Evolutionary conservation across 2,329 filamentous ascomycete genomes (phyloP).

Genomic region (Botrytis deweyae): DNA sequence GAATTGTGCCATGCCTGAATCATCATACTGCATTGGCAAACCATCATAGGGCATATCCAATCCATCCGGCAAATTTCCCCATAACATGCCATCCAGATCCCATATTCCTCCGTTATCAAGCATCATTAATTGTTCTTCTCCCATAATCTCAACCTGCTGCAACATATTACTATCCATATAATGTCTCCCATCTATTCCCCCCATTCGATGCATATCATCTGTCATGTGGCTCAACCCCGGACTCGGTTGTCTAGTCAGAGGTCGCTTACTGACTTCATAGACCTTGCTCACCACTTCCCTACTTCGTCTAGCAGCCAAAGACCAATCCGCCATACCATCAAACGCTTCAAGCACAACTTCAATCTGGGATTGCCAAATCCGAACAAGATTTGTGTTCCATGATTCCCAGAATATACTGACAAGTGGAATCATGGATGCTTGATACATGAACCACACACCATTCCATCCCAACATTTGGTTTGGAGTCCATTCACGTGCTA

Average conservation of each 20-base stretch:
- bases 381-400: conserved; percentile 36
- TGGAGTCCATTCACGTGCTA: conserved; percentile 65
- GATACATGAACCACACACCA: conserved; percentile 78
- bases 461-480: conserved; percentile 81
- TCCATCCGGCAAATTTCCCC: conserved; percentile 47
- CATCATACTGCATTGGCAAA: conserved; percentile 26
- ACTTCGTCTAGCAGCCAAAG: conserved; percentile 60
- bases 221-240: conserved; percentile 40
- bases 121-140: conserved; percentile 43
- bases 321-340: conserved; percentile 64
- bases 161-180: conserved; percentile 41
- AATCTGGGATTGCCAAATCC: conserved; percentile 54
- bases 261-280: conserved; percentile 53
- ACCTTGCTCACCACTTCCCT: conserved; percentile 63
- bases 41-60: conserved; percentile 39
- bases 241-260: conserved; percentile 36
- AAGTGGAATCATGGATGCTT: conserved; percentile 76
- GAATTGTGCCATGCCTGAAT: conserved; percentile 3
- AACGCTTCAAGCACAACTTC: conserved; percentile 60
- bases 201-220: conserved; percentile 20
- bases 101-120: conserved; percentile 55
- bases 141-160: conserved; percentile 47
- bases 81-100: conserved; percentile 58
- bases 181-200: conserved; percentile 21
- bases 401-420: conserved; percentile 71